Base-by-base conservation (phyloP, 257 asterid species). In the Forsythia viridissima region DNA sequence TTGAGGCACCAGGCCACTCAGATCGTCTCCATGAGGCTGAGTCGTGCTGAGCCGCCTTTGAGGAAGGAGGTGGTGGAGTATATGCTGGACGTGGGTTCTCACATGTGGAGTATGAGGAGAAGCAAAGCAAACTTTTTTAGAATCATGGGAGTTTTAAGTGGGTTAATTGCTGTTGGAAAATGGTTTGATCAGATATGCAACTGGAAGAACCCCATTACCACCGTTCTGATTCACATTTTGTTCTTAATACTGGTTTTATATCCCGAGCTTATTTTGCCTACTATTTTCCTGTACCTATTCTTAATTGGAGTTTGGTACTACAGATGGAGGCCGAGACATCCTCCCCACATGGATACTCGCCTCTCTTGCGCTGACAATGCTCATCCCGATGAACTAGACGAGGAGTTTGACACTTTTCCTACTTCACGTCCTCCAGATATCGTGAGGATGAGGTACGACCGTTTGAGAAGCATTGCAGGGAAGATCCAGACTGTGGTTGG, bases 71-170 rank as follows among this genome's bases (percentile, higher is more conserved):
- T 87, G 0, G 90, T 87, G 40, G 90, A 87, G 81, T 87, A 87
- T 68, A 83, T 87, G 91, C 79, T 87, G 59, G 91, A 87, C 43
- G 91, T 87, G 13, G 84, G 87, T 30, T 87, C 88, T 41, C 91
- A 87, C 81, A 87, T 87, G 91, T 87, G 91, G 91, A 87, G 91
- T 73, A 85, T 87, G 89, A 83, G 91, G 85, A 81, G 91, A 81
- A 87, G 91, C 82, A 87, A 87, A 78, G 91, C 91, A 0, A 87
- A 87, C 82, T 87, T 87, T 69, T 83, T 82, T 71, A 81, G 91
- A 76, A 87, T 87, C 16, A 87, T 87, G 91, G 87, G 87, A n/a
- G 87, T 87, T 72, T 34, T 87, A 3, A 63, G 87, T 69, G 91
- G 88, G 65, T 1, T 85, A n/a, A 80, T 85, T 71, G 81, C 91